Percentiles rank a stretch among this genome's conserved stretches.
phyloP scores from a whole-genome alignment of 2,329 filamentous ascomycete genomes.

The Harringtonia lauricola region DNA sequence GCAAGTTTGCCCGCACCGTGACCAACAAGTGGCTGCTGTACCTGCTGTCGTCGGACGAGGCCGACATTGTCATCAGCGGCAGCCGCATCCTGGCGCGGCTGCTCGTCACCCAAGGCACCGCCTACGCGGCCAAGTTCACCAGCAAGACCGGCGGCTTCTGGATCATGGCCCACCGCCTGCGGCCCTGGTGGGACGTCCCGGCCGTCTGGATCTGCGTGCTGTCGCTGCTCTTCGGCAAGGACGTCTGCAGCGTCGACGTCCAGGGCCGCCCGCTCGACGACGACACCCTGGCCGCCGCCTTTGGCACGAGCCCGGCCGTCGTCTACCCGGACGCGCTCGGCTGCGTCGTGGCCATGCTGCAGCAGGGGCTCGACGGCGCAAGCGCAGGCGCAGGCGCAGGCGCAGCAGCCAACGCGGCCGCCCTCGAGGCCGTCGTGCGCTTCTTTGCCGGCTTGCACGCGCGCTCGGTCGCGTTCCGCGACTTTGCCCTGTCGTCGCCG shows the following conservation, averaged over 20 bases:
- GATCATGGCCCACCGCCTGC: slow-evolving; percentile 72
- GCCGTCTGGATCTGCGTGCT: slow-evolving; percentile 82
- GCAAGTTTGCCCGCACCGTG: slow-evolving; percentile 86
- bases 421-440: slow-evolving; percentile 65
- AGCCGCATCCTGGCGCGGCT: slow-evolving; percentile 75
- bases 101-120: slow-evolving; percentile 68
- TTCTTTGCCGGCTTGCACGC: slow-evolving; percentile 71
- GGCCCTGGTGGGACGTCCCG: slow-evolving; percentile 79
- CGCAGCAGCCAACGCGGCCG: slow-evolving; percentile 43
- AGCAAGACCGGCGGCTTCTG: slow-evolving; percentile 76
- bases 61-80: slow-evolving; percentile 70
- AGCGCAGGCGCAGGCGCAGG: too few species aligned
- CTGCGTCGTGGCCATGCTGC: slow-evolving; percentile 77
- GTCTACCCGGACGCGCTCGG: slow-evolving; percentile 67
- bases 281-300: slow-evolving; percentile 52
- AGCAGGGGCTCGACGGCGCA: slow-evolving; percentile 50
- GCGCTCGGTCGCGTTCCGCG: slow-evolving; percentile 67
- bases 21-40: slow-evolving; percentile 97
- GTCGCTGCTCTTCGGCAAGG: slow-evolving; percentile 75
- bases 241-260: slow-evolving; percentile 65
- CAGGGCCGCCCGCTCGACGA: slow-evolving; percentile 36
- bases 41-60: slow-evolving; percentile 75
- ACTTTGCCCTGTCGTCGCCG: slow-evolving; percentile 69
- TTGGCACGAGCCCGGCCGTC: slow-evolving; percentile 49
- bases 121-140: slow-evolving; percentile 77